Evolutionary conservation across 2,329 filamentous ascomycete species (phyloP).

Genomic region (Phyllosticta citriasiana): DNA sequence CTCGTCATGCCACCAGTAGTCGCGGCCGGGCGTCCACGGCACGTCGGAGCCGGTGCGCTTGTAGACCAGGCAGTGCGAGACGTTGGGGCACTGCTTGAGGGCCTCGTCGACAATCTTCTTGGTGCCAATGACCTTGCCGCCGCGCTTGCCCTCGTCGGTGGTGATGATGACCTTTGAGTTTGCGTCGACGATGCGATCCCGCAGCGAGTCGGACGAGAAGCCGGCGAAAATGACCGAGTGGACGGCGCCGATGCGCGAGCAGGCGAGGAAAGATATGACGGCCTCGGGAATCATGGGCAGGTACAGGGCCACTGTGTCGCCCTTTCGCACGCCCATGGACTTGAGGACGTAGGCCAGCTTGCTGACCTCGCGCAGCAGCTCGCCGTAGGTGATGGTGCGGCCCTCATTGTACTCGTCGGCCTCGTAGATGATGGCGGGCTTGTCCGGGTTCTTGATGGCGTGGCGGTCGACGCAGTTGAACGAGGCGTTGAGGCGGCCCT

Average conservation of each 20-base stretch:
- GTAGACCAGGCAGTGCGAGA: slow-evolving; percentile 78
- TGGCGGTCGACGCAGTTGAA: slow-evolving; percentile 98
- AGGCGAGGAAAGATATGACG: slow-evolving; percentile 80
- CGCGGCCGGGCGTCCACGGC: slow-evolving; percentile 79
- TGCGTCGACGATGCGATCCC: slow-evolving; percentile 88
- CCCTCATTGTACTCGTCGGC: slow-evolving; percentile 83
- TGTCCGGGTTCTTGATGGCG: slow-evolving; percentile 87
- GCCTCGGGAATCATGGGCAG: slow-evolving; percentile 98
- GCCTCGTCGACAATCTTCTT: slow-evolving; percentile 99
- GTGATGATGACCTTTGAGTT: slow-evolving; percentile 92
- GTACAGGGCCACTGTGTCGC: slow-evolving; percentile 94
- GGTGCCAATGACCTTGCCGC: slow-evolving; percentile 92
- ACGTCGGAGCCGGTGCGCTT: slow-evolving; percentile 91
- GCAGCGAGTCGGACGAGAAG: slow-evolving; percentile 91
- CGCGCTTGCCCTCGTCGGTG: slow-evolving; percentile 93
- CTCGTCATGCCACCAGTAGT: slow-evolving; percentile 98
- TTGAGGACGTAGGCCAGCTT: slow-evolving; percentile 79
- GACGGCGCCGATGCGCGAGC: slow-evolving; percentile 82
- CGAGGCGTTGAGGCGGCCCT: slow-evolving; percentile 86
- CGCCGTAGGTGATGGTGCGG: slow-evolving; percentile 82
- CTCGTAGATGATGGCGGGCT: slow-evolving; percentile 96
- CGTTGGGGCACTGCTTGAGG: slow-evolving; percentile 86
- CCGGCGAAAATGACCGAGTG: slow-evolving; percentile 98
- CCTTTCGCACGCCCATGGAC: slow-evolving; percentile 93
- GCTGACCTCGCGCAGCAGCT: slow-evolving; percentile 87